phyloP scores from a whole-genome alignment of 139 green algal genomes.

The Ettlia oleoabundans region DNA sequence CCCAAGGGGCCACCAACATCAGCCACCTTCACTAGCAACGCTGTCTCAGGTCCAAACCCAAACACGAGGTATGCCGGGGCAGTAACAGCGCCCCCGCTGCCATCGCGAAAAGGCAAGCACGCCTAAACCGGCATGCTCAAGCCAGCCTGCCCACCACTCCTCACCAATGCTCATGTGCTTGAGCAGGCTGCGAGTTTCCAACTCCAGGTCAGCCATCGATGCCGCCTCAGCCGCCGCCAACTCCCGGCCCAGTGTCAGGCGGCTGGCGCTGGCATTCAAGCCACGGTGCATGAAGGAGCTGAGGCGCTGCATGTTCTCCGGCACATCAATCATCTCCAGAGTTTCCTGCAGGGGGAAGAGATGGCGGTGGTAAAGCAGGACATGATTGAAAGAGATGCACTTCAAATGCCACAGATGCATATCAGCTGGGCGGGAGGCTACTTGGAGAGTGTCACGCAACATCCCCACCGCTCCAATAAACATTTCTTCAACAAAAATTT shows the following conservation, averaged over 20 bases:
- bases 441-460: too few relatives aligned
- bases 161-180: slow-evolving; percentile 43
- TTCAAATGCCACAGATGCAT: too few relatives aligned
- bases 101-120: background rate
- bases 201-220: slow-evolving; percentile 1
- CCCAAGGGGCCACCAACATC: too few relatives aligned
- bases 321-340: slow-evolving; percentile 25
- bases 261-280: background rate
- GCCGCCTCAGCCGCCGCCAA: slow-evolving; percentile 15
- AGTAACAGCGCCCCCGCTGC: background rate
- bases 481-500: too few relatives aligned
- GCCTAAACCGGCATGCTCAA: background rate
- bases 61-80: too few relatives aligned
- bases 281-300: slow-evolving; percentile 12
- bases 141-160: background rate
- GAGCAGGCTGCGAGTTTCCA: slow-evolving; percentile 21
- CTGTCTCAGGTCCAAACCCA: too few relatives aligned
- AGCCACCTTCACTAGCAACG: too few relatives aligned
- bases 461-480: too few relatives aligned
- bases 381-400: too few relatives aligned
- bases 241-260: background rate
- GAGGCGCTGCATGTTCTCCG: slow-evolving; percentile 31
- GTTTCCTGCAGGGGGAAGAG: background rate
- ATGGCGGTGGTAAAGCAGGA: too few relatives aligned
- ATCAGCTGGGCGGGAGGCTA: too few relatives aligned